A percentile compares a stretch with the other conserved stretches of the same genome.
phyloP scores from a whole-genome alignment of 805 yeast genomes.

The Yamadazyma philogaea region DNA sequence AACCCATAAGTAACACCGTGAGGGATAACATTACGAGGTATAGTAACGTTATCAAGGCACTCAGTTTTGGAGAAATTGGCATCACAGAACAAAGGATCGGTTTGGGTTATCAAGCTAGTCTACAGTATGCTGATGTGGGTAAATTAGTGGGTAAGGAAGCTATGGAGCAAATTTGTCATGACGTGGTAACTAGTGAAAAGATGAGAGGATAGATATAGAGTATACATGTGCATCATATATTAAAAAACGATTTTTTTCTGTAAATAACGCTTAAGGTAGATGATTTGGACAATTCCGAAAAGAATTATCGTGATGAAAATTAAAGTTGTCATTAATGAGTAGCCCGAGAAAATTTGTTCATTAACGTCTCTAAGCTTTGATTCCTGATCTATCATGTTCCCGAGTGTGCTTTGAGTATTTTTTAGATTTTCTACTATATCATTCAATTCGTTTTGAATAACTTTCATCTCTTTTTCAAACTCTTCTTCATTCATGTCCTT shows the following conservation, averaged over 20 bases:
- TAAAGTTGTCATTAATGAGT: constrained; percentile 27
- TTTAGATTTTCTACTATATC: constrained; percentile 29
- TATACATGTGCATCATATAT: constrained; percentile 1
- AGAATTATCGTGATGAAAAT: constrained; percentile 25
- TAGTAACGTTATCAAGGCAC: constrained; percentile 75
- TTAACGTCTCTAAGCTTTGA: constrained; percentile 34
- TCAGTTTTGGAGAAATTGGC: constrained; percentile 82
- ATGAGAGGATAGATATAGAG: constrained; percentile 56
- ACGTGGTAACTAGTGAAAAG: constrained; percentile 66
- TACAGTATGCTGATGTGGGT: constrained; percentile 70
- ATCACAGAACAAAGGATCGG: constrained; percentile 77
- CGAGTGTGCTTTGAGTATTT: constrained; percentile 25
- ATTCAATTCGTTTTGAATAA: constrained; percentile 30
- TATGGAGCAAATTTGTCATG: constrained; percentile 71
- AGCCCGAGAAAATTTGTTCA: constrained; percentile 35
- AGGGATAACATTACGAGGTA: constrained; percentile 81
- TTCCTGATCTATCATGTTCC: constrained; percentile 32
- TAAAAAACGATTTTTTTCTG: constrained; percentile 3
- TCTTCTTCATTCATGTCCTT: constrained; percentile 23
- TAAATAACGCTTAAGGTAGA: constrained; percentile 26
- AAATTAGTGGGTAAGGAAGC: constrained; percentile 66
- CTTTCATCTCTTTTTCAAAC: constrained; percentile 29
- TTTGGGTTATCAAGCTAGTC: constrained; percentile 85
- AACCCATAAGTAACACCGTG: constrained; percentile 56
- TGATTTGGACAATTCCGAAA: constrained; percentile 30